Base-by-base conservation (phyloP, 805 yeast species). In the Yamadazyma insecticola region DNA sequence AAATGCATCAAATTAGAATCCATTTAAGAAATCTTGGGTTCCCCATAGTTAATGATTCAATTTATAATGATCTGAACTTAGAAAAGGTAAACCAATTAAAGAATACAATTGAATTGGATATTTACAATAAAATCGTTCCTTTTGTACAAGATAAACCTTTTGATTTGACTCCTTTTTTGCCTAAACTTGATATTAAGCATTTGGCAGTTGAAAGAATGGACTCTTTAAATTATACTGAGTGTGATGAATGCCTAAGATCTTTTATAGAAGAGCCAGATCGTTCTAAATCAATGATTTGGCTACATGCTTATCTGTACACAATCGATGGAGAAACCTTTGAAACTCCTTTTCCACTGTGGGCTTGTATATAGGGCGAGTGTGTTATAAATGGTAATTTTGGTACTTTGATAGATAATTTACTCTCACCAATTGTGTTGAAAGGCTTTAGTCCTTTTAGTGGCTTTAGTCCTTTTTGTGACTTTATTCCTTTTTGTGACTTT, bases 41-140 rank as follows among this genome's bases (percentile, higher is more conserved):
- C 49, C 96, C 97, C 0, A 90, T 90, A 27, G 87, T 84, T 3
- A 89, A 90, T 51, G 98, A 90, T 54, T 51, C 48, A 16, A 44
- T 53, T 9, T 66, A 66, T 37, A 51, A 55, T 30, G 49, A 52
- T 2, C 25, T 5, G 2, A n/a, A 24, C n/a, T 12, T 16, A 4
- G 34, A 31, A 8, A 33, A 31, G 3, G 40, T 48, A 13, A 47
- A 49, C 17, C 20, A 12, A 7, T n/a, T 44, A 6, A 51, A 42
- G 20, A 50, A 48, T 24, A 32, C 37, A 1, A 29, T 56, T 2
- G 67, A 59, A 32, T 23, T 33, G 15, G 39, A 44, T 12, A 20
- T 59, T 9, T 60, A 60, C 34, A 16, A 31, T 3, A 40, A 43
- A 17, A 9, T 57, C 2, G n/a, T n/a, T n/a, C n/a, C n/a, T n/a